Conservation (phyloP, 192 early-diverging fungal species). For the Chytriomyces sp. region DNA sequence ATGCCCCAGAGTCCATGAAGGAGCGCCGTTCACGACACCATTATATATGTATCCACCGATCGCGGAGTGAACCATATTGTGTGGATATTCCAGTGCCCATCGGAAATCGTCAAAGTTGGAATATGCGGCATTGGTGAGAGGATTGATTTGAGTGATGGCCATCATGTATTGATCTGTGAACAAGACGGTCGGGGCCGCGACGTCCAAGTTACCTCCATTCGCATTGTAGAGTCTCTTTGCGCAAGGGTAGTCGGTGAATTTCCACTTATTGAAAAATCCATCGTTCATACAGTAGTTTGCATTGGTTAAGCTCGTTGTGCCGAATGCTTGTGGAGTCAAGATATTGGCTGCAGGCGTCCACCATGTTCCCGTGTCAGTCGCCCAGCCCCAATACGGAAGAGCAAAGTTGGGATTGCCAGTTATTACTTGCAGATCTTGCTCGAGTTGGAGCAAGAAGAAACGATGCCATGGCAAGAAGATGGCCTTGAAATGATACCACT, state of each 20-base stretch:
- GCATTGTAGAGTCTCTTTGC: background rate
- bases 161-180: slow-evolving; percentile 6
- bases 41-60: slow-evolving; percentile 30
- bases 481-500: background rate
- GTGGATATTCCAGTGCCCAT: slow-evolving; percentile 32
- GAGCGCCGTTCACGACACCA: slow-evolving; percentile 11
- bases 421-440: slow-evolving; percentile 19
- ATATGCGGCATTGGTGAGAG: background rate
- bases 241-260: slow-evolving; percentile 2
- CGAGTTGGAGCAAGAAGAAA: slow-evolving; percentile 23
- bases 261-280: slow-evolving; percentile 7
- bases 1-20: background rate
- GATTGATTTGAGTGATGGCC: slow-evolving; percentile 13
- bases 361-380: slow-evolving; percentile 7
- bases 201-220: background rate
- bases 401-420: slow-evolving; percentile 37
- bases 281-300: slow-evolving; percentile 24
- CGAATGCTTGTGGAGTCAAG: slow-evolving; percentile 22
- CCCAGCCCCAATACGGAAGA: slow-evolving; percentile 72
- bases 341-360: background rate
- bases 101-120: slow-evolving; percentile 26
- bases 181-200: background rate
- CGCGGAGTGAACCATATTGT: slow-evolving; percentile 38
- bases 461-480: slow-evolving; percentile 51
- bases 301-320: slow-evolving; percentile 2